Evolutionary conservation across 2,329 filamentous ascomycete species (phyloP), one percentile per base, ranked within the genome.

Genomic region (Myriangium duriaei): DNA sequence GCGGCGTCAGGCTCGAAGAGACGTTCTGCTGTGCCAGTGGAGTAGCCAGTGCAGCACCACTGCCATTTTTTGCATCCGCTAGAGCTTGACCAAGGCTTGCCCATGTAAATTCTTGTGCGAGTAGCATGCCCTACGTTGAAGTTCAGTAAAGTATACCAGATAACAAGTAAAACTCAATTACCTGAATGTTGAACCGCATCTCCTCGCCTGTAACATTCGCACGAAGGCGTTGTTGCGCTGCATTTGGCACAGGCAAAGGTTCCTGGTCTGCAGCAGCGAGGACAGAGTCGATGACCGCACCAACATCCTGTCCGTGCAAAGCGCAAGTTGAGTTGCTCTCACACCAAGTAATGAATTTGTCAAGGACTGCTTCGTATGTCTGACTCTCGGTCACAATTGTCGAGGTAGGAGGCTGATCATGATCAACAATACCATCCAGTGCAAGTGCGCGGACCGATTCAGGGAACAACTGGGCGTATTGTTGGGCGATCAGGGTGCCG

Each of bases 351-450:
- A 64, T 61, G 51, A 64, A 63, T 14, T 55, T 42, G 40, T 52
- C 47, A 4, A 65, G 46, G 1, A 49, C 55, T 3, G 47, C 44
- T 32, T 60, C 56, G 49, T 63, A 64, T 3, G 58, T 49, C 1
- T 51, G 48, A 4, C 53, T 41, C 47, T 63, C 61, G 19, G 53
- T 55, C 2, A 56, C 47, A 1, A 63, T 35, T 21, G 58, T 57
- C 4, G 53, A 47, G 2, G 55, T 42, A 42, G 60, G 56, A 17
- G 50, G 43, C 33, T 58, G 55, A 2, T 56, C 56, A 45, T 63
- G 63, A 46, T 67, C 62, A 19, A 65, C 40, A 19, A 59, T 57
- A 14, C 63, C 64, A 50, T 68, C 64, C n/a, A 68, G 53, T 58
- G n/a, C 21, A 7, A 26, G 7, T 7, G 21, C 21, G 7, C 21